Percentiles rank a stretch among this genome's conserved stretches.
These are phyloP conservation scores for Aspergillus sp. DNA, from an alignment of 2,329 filamentous ascomycete species.

Conservation along the genomic window DNA sequence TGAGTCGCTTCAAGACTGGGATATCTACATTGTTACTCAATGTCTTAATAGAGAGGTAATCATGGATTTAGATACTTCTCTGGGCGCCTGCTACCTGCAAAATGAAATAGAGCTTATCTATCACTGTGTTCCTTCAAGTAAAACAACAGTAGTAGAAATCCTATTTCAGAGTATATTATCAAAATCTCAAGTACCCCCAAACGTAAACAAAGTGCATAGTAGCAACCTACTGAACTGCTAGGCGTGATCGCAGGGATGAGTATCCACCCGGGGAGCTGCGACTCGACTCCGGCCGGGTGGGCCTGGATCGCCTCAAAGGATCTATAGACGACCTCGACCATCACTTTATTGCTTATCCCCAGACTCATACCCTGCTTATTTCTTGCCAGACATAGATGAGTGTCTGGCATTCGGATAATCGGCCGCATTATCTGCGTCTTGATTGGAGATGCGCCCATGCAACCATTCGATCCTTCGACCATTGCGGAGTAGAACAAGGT, in stretches of 20 bases:
- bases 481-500: neutral
- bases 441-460: neutral
- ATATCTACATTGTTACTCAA: slow-evolving; percentile 20
- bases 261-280: neutral
- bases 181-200: no score
- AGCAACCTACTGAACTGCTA: neutral
- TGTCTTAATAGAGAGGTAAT: slow-evolving; percentile 23
- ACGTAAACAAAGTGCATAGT: no score
- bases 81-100: slow-evolving; percentile 12
- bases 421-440: neutral
- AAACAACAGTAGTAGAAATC: neutral
- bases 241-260: no score
- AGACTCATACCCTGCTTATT: neutral
- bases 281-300: neutral
- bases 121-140: neutral
- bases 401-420: neutral
- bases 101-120: slow-evolving; percentile 16
- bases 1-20: slow-evolving; percentile 8
- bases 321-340: neutral
- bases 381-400: neutral
- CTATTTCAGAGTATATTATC: no score
- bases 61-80: slow-evolving; percentile 15
- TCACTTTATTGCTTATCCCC: neutral
- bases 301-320: neutral
- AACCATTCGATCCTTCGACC: neutral